Conservation (phyloP, 176 grass and related monocot species). For the Oryza glumipatula region DNA sequence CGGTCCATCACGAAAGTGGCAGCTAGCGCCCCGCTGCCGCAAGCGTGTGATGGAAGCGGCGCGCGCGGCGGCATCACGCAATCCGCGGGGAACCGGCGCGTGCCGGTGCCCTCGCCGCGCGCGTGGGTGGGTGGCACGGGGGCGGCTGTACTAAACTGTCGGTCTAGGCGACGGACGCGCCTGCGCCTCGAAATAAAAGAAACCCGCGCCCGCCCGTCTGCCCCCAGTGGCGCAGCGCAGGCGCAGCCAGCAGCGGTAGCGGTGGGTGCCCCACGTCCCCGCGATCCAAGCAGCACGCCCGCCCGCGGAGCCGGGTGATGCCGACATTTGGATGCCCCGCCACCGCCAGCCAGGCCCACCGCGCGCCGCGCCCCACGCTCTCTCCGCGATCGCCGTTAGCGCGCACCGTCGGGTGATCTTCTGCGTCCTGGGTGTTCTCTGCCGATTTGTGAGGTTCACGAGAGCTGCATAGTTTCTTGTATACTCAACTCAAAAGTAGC, state of each 20-base stretch:
- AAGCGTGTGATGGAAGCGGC: constrained; percentile 56
- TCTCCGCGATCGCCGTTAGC: constrained; percentile 16
- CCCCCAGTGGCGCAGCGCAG: not conserved
- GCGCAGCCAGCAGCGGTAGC: not conserved
- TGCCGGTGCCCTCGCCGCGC: constrained; percentile 26
- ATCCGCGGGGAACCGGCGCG: constrained; percentile 53
- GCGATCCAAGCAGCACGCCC: constrained; percentile 53
- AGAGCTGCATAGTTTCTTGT: not conserved
- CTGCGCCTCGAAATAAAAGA: constrained; percentile 40
- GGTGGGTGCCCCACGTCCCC: constrained; percentile 34
- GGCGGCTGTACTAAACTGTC: constrained; percentile 37
- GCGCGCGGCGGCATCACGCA: constrained; percentile 54
- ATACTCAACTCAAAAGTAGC: not conserved
- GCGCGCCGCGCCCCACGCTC: constrained; percentile 14
- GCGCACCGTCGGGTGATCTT: constrained; percentile 1
- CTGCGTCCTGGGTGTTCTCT: not conserved
- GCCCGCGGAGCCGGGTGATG: constrained; percentile 34
- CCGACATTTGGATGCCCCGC: constrained; percentile 33
- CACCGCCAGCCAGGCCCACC: constrained; percentile 5
- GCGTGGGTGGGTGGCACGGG: constrained; percentile 18
- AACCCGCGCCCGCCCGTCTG: not conserved
- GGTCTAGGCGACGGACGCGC: constrained; percentile 24
- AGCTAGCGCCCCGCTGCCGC: constrained; percentile 26
- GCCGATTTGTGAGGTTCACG: constrained; percentile 10
- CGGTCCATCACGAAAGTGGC: constrained; percentile 28